phyloP scores from a whole-genome alignment of 1,284 basidiomycete species.

The Moesziomyces sp. region DNA sequence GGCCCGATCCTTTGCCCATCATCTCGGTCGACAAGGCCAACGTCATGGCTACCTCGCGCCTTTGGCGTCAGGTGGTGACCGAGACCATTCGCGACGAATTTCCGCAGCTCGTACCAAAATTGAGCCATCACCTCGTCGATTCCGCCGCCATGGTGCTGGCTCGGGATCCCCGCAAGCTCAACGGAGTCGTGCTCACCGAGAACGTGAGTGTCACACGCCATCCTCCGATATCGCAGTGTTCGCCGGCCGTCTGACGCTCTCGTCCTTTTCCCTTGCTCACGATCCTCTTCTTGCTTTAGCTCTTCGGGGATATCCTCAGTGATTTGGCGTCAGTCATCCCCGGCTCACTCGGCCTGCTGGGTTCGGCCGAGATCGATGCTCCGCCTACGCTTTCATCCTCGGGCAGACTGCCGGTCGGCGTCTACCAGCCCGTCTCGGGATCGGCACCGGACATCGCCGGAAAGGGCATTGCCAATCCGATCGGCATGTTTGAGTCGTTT shows the following conservation, averaged over 20 bases:
- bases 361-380: conserved; percentile 94
- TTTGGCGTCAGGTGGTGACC: conserved; percentile 81
- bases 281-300: conserved; percentile 6
- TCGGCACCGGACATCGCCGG: conserved; percentile 92
- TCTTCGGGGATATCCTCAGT: conserved; percentile 50
- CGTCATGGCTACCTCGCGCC: conserved; percentile 89
- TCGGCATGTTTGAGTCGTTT: conserved; percentile 94
- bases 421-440: conserved; percentile 88
- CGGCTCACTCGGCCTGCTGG: conserved; percentile 77
- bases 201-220: conserved; percentile 33
- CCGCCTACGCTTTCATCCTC: conserved; percentile 73
- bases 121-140: conserved; percentile 83
- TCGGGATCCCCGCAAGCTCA: conserved; percentile 87
- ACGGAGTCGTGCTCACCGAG: conserved; percentile 76
- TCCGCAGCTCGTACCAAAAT: conserved; percentile 37
- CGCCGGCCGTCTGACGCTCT: neutral
- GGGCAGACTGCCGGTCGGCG: conserved; percentile 72
- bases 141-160: conserved; percentile 96
- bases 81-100: conserved; percentile 59
- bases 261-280: neutral
- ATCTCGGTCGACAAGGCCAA: conserved; percentile 98
- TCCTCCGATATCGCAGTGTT: neutral
- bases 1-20: conserved; percentile 82
- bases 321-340: conserved; percentile 45
- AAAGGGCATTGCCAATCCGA: conserved; percentile 91